phyloP scores from a whole-genome alignment of 805 yeast genomes.

The Pichia eremophila region DNA sequence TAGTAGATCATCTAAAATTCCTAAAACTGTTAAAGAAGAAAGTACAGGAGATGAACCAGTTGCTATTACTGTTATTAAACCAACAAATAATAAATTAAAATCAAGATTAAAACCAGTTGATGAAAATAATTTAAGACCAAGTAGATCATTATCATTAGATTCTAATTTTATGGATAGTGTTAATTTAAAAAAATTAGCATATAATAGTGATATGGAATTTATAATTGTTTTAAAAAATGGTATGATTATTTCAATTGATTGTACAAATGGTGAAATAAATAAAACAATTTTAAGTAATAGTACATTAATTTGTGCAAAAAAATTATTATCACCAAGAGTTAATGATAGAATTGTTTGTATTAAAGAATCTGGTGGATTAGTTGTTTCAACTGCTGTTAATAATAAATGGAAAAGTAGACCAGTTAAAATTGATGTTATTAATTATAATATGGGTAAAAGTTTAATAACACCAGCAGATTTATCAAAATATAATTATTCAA shows the following conservation, averaged over 20 bases:
- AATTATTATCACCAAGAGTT: constrained; percentile 60
- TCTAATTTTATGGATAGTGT: constrained; percentile 25
- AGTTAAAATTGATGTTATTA: constrained; percentile 38
- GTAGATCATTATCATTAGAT: constrained; percentile 23
- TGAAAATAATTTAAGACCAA: neutral
- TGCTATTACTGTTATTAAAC: neutral
- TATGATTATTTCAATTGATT: constrained; percentile 36
- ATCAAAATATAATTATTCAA: constrained; percentile 11
- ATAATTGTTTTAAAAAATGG: constrained; percentile 47
- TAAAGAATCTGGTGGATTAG: constrained; percentile 38
- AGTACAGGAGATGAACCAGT: too few species aligned
- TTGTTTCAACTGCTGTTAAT: constrained; percentile 57
- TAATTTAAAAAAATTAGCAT: constrained; percentile 20
- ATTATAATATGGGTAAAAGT: constrained; percentile 34
- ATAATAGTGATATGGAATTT: constrained; percentile 33
- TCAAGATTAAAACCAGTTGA: neutral
- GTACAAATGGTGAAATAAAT: constrained; percentile 38
- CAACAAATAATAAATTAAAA: neutral
- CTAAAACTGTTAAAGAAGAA: constrained; percentile 1
- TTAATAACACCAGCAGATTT: constrained; percentile 31
- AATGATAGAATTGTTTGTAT: constrained; percentile 60
- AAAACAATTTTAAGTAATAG: constrained; percentile 24
- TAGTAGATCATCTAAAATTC: constrained; percentile 11
- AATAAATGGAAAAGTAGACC: constrained; percentile 54
- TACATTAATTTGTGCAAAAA: constrained; percentile 41